phyloP scores from a whole-genome alignment of 2,329 filamentous ascomycete genomes.

The Neopestalotiopsis clavispora region DNA sequence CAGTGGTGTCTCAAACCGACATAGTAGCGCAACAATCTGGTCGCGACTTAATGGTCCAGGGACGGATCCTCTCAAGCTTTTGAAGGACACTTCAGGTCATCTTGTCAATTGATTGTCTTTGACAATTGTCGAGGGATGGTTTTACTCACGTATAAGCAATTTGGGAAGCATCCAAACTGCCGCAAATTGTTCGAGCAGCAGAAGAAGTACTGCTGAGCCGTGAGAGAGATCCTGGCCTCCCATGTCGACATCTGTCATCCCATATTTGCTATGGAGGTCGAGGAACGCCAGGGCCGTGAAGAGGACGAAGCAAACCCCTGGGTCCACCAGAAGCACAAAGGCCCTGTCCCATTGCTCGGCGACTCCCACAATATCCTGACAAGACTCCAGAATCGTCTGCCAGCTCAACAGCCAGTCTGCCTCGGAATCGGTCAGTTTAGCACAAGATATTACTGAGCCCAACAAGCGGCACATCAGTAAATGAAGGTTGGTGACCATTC shows the following conservation, averaged over 20 bases:
- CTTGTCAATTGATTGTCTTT: too few species aligned
- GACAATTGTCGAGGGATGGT: too few species aligned
- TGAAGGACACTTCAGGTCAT: too few species aligned
- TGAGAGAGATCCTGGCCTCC: not conserved
- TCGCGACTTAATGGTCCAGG: too few species aligned
- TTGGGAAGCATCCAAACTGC: not conserved
- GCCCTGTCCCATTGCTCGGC: conserved; percentile 35
- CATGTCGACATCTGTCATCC: not conserved
- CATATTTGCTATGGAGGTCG: not conserved
- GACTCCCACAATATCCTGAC: conserved; percentile 35
- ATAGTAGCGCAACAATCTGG: too few species aligned
- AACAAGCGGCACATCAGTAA: conserved; percentile 30
- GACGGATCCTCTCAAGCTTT: too few species aligned
- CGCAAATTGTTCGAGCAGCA: not conserved
- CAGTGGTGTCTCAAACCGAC: too few species aligned
- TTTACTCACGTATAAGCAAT: too few species aligned
- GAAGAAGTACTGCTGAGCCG: not conserved
- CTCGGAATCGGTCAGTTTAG: conserved; percentile 17
- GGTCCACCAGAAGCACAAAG: not conserved
- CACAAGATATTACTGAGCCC: conserved; percentile 22
- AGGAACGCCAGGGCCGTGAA: not conserved
- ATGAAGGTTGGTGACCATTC: conserved; percentile 31
- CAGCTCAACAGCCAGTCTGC: conserved; percentile 32
- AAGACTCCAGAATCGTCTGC: conserved; percentile 35
- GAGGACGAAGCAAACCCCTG: not conserved